These are phyloP conservation scores for Basidiobolus heterosporus DNA, from an alignment of 371 early-diverging fungal genomes.

Conservation along the genomic window DNA sequence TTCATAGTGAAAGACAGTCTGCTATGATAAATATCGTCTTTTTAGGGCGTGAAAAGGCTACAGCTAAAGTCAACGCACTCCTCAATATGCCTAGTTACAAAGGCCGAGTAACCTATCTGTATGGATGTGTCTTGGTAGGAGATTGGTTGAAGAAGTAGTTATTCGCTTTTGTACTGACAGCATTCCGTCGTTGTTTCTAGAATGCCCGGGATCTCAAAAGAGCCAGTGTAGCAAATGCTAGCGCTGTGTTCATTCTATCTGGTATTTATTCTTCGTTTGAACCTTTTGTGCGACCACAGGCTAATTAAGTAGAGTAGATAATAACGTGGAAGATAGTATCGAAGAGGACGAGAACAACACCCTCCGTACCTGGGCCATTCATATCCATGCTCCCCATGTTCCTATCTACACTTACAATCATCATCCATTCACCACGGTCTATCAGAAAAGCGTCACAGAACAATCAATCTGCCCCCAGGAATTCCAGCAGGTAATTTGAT, in stretches of 20 bases:
- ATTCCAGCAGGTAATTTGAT: constrained; percentile 35
- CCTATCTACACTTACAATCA: constrained; percentile 51
- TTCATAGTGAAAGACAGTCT: constrained; percentile 27
- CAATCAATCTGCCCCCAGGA: constrained; percentile 51
- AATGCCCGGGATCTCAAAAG: constrained; percentile 8
- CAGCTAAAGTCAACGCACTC: constrained; percentile 26
- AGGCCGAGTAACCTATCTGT: constrained; percentile 11
- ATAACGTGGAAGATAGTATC: not conserved
- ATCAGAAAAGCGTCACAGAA: constrained; percentile 39
- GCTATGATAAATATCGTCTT: constrained; percentile 22
- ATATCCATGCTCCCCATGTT: constrained; percentile 26
- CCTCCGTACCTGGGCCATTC: constrained; percentile 15
- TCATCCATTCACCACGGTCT: constrained; percentile 43
- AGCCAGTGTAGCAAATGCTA: constrained; percentile 21
- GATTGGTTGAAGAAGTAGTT: not conserved
- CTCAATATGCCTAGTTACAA: constrained; percentile 13
- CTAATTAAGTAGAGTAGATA: not conserved
- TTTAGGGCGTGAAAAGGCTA: constrained; percentile 27
- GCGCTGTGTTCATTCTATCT: constrained; percentile 28
- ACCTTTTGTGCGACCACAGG: not conserved
- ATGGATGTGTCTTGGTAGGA: constrained; percentile 13
- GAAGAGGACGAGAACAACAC: constrained; percentile 13
- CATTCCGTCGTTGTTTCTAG: too few species aligned
- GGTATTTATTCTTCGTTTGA: constrained; percentile 13
- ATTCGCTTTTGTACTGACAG: too few species aligned